These are phyloP conservation scores for Xylaria polymorpha DNA, from an alignment of 2,329 filamentous ascomycete genomes.

Conservation along the genomic window DNA sequence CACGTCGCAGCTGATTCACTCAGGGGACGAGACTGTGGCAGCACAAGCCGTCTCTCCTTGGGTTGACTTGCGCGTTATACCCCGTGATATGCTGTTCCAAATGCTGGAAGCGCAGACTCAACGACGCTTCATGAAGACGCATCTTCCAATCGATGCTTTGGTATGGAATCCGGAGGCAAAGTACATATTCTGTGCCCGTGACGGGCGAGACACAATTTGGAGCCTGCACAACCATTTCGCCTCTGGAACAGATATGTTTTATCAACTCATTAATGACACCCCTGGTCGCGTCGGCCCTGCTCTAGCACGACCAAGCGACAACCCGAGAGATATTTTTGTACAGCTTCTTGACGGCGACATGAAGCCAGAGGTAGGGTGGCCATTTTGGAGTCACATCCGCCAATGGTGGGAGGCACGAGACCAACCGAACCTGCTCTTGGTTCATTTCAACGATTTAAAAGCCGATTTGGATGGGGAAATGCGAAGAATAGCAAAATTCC, in stretches of 20 bases:
- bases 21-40: not conserved
- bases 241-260: not conserved
- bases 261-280: constrained; percentile 6
- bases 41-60: not conserved
- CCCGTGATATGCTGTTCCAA: constrained; percentile 4
- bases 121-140: constrained; percentile 26
- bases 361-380: not conserved
- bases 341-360: constrained; percentile 20
- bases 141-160: constrained; percentile 23
- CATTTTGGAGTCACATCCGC: constrained; percentile 23
- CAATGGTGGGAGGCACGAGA: constrained; percentile 19
- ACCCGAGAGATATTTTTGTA: constrained; percentile 26
- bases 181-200: constrained; percentile 21
- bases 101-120: constrained; percentile 7
- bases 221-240: constrained; percentile 22
- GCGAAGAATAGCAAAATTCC: constrained; percentile 26
- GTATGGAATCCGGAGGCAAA: constrained; percentile 20
- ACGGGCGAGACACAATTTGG: constrained; percentile 20
- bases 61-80: constrained; percentile 1
- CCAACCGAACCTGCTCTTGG: constrained; percentile 22
- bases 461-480: constrained; percentile 25
- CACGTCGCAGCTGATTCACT: not conserved
- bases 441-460: constrained; percentile 27
- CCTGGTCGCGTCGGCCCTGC: constrained; percentile 15
- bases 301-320: not conserved